phyloP scores from a whole-genome alignment of 768 basidiomycete genomes.

The Lactarius vividus region DNA sequence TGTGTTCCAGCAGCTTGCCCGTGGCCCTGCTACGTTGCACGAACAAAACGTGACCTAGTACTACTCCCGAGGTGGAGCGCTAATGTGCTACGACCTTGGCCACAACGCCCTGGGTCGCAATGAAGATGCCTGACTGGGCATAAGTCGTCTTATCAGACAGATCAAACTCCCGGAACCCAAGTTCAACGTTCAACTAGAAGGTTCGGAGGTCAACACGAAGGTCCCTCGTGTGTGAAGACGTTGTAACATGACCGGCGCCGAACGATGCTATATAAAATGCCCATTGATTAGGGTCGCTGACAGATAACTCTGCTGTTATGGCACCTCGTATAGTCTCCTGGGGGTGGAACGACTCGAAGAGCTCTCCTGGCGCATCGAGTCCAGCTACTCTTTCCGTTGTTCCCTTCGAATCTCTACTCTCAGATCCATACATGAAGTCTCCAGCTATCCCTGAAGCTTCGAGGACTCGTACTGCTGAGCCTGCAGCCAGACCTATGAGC shows the following conservation, averaged over 20 bases:
- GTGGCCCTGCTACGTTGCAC: no score
- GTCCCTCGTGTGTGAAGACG: not conserved
- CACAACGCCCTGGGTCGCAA: not conserved
- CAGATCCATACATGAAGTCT: not conserved
- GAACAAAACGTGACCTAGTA: no score
- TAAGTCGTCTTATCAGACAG: not conserved
- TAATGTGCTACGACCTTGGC: no score
- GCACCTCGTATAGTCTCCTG: slow-evolving; percentile 2
- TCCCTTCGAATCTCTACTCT: not conserved
- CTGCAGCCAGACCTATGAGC: not conserved
- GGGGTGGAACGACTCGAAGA: not conserved
- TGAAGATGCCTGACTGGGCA: not conserved
- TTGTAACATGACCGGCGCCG: not conserved
- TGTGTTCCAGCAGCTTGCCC: no score
- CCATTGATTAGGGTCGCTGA: not conserved
- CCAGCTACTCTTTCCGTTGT: not conserved
- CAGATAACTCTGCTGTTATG: not conserved
- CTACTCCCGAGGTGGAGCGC: no score
- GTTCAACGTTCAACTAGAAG: not conserved
- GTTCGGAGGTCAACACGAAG: not conserved
- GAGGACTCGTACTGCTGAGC: not conserved
- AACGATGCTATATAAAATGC: not conserved
- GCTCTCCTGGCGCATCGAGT: not conserved
- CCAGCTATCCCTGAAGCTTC: not conserved
- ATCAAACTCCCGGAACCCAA: not conserved